Evolutionary conservation across 345 rosid genomes (phyloP).

Genomic region (Nasturtium officinale): DNA sequence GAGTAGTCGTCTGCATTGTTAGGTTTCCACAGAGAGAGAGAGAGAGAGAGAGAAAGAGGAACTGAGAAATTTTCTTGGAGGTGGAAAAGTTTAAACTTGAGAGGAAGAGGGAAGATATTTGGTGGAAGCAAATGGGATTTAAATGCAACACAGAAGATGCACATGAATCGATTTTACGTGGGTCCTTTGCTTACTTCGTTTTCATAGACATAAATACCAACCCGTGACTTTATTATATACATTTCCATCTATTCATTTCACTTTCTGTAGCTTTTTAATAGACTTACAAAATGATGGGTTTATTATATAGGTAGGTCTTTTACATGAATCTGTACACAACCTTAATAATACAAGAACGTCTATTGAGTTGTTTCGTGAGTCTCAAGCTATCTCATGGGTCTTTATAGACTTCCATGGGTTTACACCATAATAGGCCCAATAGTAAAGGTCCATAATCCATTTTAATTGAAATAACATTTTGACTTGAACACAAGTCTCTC

Average conservation of each 20-base stretch:
- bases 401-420: not conserved
- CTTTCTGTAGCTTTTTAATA: not conserved
- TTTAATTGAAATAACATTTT: not conserved
- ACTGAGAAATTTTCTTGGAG: constrained; percentile 9
- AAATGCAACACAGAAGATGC: constrained; percentile 42
- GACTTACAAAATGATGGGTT: constrained; percentile 4
- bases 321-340: not conserved
- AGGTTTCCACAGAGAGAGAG: constrained; percentile 1
- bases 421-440: not conserved
- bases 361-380: constrained; percentile 22
- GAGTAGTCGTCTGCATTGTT: constrained; percentile 27
- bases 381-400: constrained; percentile 15
- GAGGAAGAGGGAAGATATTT: constrained; percentile 30
- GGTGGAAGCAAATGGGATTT: constrained; percentile 35
- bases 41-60: constrained; percentile 8
- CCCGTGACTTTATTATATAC: constrained; percentile 32
- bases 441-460: not conserved
- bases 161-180: constrained; percentile 41
- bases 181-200: constrained; percentile 28
- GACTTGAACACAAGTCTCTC: constrained; percentile 9
- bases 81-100: constrained; percentile 21
- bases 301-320: not conserved
- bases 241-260: constrained; percentile 12
- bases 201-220: constrained; percentile 31
- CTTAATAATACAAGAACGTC: not conserved